Percentiles rank a stretch among this genome's conserved stretches.
These are phyloP conservation scores for Tagetes patula DNA, from an alignment of 129 eudicot genomes.

Conservation along the genomic window DNA sequence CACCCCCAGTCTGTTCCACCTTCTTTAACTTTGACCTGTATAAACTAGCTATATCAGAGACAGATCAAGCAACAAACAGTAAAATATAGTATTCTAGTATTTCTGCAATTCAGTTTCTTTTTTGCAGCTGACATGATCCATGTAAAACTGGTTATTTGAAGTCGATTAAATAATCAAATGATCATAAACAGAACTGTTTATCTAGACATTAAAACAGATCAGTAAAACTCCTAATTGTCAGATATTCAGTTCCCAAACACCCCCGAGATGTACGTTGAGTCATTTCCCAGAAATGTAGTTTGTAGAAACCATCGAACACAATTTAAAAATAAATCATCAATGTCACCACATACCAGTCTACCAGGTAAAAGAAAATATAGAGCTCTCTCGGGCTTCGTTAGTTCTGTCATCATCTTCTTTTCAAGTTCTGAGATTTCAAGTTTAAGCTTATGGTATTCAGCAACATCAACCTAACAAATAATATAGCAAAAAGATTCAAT, in stretches of 20 bases:
- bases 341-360: conserved; percentile 66
- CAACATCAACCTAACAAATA: conserved; percentile 72
- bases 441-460: conserved; percentile 80
- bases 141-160: not conserved
- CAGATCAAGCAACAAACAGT: conserved; percentile 2
- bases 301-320: not conserved
- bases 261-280: not conserved
- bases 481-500: not conserved
- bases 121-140: not conserved
- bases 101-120: not conserved
- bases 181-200: not conserved
- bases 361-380: conserved; percentile 85
- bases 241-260: not conserved
- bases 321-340: not conserved
- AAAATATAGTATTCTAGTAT: not conserved
- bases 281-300: not conserved
- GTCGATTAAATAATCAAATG: not conserved
- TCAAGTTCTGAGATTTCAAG: conserved; percentile 83
- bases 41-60: not conserved
- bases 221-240: not conserved
- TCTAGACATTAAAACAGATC: not conserved
- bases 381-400: conserved; percentile 88
- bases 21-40: conserved; percentile 87
- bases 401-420: conserved; percentile 95
- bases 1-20: conserved; percentile 99